Conservation (phyloP, 2,329 filamentous ascomycete species). For the Nothomitra cinnamomea region DNA sequence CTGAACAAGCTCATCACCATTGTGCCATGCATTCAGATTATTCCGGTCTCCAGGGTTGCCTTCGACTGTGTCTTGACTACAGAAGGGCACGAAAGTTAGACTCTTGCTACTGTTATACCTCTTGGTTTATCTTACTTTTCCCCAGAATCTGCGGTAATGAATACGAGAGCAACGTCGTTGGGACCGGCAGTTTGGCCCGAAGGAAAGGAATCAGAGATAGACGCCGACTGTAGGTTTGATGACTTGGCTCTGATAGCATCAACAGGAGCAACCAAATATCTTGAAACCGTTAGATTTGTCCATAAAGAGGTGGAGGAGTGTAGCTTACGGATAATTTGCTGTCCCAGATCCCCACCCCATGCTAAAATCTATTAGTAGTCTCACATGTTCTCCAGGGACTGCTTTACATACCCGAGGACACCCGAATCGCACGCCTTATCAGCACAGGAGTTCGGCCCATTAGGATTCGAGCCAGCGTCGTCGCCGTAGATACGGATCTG, state of each 20-base stretch:
- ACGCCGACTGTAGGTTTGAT: slow-evolving; percentile 13
- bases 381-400: not conserved
- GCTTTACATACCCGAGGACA: not conserved
- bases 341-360: slow-evolving; percentile 71
- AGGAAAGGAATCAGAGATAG: slow-evolving; percentile 46
- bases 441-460: slow-evolving; percentile 58
- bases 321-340: slow-evolving; percentile 55
- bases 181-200: slow-evolving; percentile 25
- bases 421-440: slow-evolving; percentile 78
- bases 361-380: not conserved
- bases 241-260: slow-evolving; percentile 37
- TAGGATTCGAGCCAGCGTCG: slow-evolving; percentile 47
- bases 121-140: slow-evolving; percentile 40
- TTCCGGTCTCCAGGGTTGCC: slow-evolving; percentile 32
- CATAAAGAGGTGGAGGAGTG: no score
- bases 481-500: slow-evolving; percentile 55
- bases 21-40: slow-evolving; percentile 25
- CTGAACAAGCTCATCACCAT: slow-evolving; percentile 26
- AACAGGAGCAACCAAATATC: slow-evolving; percentile 53
- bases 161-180: slow-evolving; percentile 54
- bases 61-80: slow-evolving; percentile 33
- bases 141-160: slow-evolving; percentile 68
- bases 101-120: no score
- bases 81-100: not conserved
- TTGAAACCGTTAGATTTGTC: not conserved